Evolutionary conservation across 805 yeast species (phyloP), one percentile per base, ranked within the genome.

Genomic region (Vanderwaltozyma tropicalis): DNA sequence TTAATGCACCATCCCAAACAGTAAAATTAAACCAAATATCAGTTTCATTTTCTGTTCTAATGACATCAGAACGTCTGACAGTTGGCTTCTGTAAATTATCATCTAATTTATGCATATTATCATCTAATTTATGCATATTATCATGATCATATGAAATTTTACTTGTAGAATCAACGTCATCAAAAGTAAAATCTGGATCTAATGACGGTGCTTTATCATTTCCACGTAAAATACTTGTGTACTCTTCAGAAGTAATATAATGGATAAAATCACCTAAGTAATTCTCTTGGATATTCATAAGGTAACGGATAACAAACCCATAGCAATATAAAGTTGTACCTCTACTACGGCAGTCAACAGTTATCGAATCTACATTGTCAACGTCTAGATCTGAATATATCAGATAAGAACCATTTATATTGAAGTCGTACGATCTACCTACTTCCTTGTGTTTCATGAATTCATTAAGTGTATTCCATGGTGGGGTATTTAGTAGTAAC

Each of bases 261-360:
- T 78, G 84, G n/a, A 74, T 68, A 42, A 71, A 69, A 32, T 84
- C 92, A 2, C 98, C 98, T 57, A 92, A 83, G 55, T 92, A 89
- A 53, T 92, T 92, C 52, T 84, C 95, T 33, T 80, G 72, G 34
- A 92, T 66, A 13, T 76, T 71, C 66, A 87, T 74, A 30, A 89
- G 63, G 55, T 82, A 86, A 45, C 80, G 74, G 6, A 86, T 67
- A 7, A 87, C 69, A 55, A 76, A 82, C 0, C 98, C 98, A 53
- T 83, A 83, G 32, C 80, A 73, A 34, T 80, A 70, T 28, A 92
- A 52, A 0, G 82, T 75, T 1, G 88, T 74, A 34, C 76, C 69
- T 21, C 74, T 76, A 26, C 92, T 83, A 0, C 66, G 55, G 43
- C 87, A 74, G 24, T 78, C 72, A 15, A 92, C 68, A 0, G 73